Evolutionary conservation across 352 stramenopile genomes (phyloP).

Genomic region (Pythium brachiatum): DNA sequence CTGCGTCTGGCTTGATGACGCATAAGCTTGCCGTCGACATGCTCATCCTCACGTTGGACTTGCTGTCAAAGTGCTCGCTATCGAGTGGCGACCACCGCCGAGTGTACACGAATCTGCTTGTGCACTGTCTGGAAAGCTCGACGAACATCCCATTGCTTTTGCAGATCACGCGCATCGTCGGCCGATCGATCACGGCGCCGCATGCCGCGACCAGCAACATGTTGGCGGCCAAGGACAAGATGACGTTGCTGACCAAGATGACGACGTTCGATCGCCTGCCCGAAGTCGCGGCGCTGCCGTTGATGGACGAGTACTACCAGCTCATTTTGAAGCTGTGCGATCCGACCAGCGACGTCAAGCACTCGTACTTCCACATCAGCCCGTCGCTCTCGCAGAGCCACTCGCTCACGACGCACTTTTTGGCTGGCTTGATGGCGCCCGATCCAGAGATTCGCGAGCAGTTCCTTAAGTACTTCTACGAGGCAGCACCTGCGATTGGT

Average conservation of each 20-base stretch:
- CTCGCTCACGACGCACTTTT: constrained; percentile 74
- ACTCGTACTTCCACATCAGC: constrained; percentile 69
- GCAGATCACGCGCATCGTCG: constrained; percentile 79
- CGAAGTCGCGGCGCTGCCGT: constrained; percentile 77
- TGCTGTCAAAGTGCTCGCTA: constrained; percentile 83
- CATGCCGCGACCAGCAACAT: constrained; percentile 43
- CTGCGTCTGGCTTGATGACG: constrained; percentile 23
- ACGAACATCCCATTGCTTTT: constrained; percentile 81
- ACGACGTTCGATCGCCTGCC: constrained; percentile 80
- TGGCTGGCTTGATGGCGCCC: constrained; percentile 75
- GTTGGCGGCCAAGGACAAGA: constrained; percentile 87
- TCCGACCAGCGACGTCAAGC: constrained; percentile 49
- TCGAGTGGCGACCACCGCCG: constrained; percentile 64
- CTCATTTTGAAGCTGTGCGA: constrained; percentile 79
- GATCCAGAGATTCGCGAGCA: constrained; percentile 56
- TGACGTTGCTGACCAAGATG: constrained; percentile 87
- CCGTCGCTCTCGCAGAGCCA: constrained; percentile 51
- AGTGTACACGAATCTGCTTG: constrained; percentile 79
- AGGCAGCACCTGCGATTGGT: constrained; percentile 22
- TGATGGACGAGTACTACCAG: constrained; percentile 80
- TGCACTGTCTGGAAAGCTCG: constrained; percentile 85
- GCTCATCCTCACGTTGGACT: constrained; percentile 72
- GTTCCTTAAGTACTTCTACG: constrained; percentile 76
- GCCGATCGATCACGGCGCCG: constrained; percentile 47
- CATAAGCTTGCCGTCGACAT: constrained; percentile 76